Evolutionary conservation across 352 stramenopile species (phyloP).

Genomic region (Phytophthora tubulina): DNA sequence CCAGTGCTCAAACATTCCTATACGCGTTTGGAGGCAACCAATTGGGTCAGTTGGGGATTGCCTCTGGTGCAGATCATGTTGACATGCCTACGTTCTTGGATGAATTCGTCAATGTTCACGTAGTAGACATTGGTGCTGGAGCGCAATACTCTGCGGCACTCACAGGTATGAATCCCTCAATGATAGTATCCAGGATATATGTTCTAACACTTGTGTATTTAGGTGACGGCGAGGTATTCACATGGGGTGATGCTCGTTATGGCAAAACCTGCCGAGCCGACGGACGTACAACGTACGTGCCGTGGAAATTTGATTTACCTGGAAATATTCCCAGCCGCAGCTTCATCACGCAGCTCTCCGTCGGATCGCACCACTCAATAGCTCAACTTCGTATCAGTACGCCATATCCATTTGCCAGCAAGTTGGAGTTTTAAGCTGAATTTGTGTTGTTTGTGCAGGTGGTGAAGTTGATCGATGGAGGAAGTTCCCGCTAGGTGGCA

Average conservation of each 20-base stretch:
- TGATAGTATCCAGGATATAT: neutral
- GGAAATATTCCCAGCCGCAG: slow-evolving; percentile 24
- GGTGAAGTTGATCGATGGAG: slow-evolving; percentile 70
- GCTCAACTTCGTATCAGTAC: slow-evolving; percentile 63
- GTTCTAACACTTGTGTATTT: slow-evolving; percentile 3
- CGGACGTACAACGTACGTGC: slow-evolving; percentile 63
- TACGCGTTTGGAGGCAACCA: slow-evolving; percentile 81
- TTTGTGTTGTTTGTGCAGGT: slow-evolving; percentile 18
- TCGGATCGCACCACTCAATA: slow-evolving; percentile 65
- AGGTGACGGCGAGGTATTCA: slow-evolving; percentile 71
- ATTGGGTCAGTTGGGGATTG: slow-evolving; percentile 73
- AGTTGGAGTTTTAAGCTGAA: neutral
- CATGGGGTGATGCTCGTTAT: slow-evolving; percentile 71
- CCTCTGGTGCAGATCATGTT: slow-evolving; percentile 35
- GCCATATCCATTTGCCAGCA: slow-evolving; percentile 1
- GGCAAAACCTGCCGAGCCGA: slow-evolving; percentile 57
- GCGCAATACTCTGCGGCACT: slow-evolving; percentile 65
- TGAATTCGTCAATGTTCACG: slow-evolving; percentile 51
- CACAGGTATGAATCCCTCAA: slow-evolving; percentile 30
- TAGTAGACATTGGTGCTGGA: slow-evolving; percentile 64
- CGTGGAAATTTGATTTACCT: slow-evolving; percentile 59
- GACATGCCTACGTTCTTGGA: slow-evolving; percentile 73
- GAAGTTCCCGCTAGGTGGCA: slow-evolving; percentile 56
- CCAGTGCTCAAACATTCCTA: slow-evolving; percentile 52
- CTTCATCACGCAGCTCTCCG: slow-evolving; percentile 68